Conservation (phyloP, 1,284 basidiomycete genomes). For the Xerocomus amazonicus region DNA sequence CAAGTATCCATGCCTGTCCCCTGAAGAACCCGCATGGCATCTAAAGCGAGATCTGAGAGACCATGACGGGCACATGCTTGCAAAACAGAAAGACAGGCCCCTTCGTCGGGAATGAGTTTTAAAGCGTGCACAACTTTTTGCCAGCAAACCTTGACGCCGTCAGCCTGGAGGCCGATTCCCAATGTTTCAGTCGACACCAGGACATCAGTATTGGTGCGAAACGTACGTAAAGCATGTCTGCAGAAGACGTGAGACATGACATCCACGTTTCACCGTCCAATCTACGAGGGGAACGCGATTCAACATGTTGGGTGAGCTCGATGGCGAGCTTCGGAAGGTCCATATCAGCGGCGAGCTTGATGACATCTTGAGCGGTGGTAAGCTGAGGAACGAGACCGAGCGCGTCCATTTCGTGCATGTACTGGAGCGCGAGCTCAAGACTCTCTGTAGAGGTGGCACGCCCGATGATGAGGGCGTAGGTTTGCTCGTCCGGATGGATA, state of each 20-base stretch:
- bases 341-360: conserved; percentile 45
- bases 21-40: conserved; percentile 56
- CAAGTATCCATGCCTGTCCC: conserved; percentile 45
- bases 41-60: conserved; percentile 62
- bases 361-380: conserved; percentile 44
- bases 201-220: neutral
- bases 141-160: conserved; percentile 69
- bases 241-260: conserved; percentile 53
- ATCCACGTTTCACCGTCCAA: conserved; percentile 57
- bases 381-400: conserved; percentile 48
- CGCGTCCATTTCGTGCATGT: conserved; percentile 49
- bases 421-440: conserved; percentile 61
- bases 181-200: conserved; percentile 5
- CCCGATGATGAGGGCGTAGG: conserved; percentile 52
- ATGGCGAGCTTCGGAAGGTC: conserved; percentile 63
- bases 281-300: conserved; percentile 49
- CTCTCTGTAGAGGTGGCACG: conserved; percentile 46
- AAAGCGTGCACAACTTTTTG: conserved; percentile 50
- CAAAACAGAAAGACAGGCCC: conserved; percentile 64
- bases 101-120: conserved; percentile 66
- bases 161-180: conserved; percentile 41
- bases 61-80: conserved; percentile 71
- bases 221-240: conserved; percentile 62
- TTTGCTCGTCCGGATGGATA: conserved; percentile 47
- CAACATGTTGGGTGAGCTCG: conserved; percentile 60